These are phyloP conservation scores for Pinus albicaulis DNA, from an alignment of 75 land plant genomes.

Conservation along the genomic window DNA sequence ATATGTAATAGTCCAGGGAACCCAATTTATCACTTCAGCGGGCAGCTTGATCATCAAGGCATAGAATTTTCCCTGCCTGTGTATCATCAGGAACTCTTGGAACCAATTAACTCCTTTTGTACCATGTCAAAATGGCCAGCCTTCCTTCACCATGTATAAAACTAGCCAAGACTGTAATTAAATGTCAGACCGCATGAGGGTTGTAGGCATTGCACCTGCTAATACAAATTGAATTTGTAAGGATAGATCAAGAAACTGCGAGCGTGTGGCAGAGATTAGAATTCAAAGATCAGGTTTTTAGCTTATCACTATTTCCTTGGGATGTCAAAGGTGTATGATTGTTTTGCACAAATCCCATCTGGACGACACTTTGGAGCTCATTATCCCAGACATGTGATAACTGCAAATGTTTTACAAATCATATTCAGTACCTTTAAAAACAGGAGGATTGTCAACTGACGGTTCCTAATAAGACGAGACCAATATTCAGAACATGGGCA, in stretches of 20 bases:
- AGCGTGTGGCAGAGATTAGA: background rate
- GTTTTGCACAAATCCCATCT: conserved; percentile 63
- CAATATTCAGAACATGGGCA: no score
- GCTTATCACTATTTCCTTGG: conserved; percentile 28
- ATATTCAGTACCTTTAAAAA: background rate
- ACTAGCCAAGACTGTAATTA: background rate
- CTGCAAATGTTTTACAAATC: conserved; percentile 26
- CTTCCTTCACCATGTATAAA: background rate
- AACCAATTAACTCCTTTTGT: conserved; percentile 1
- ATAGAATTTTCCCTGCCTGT: background rate
- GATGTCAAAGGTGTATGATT: conserved; percentile 25
- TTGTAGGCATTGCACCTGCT: conserved; percentile 8
- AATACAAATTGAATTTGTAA: background rate
- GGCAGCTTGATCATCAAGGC: background rate
- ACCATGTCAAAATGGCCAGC: background rate
- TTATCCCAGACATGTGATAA: conserved; percentile 59
- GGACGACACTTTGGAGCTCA: conserved; percentile 73
- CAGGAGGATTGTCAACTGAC: background rate
- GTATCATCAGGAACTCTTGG: background rate
- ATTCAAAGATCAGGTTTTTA: background rate
- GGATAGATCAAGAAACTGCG: background rate
- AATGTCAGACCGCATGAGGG: conserved; percentile 3
- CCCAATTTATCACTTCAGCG: background rate
- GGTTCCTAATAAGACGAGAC: no score
- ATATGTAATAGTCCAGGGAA: background rate